Conservation (phyloP, 768 basidiomycete species). For the Obba rivulosa region DNA sequence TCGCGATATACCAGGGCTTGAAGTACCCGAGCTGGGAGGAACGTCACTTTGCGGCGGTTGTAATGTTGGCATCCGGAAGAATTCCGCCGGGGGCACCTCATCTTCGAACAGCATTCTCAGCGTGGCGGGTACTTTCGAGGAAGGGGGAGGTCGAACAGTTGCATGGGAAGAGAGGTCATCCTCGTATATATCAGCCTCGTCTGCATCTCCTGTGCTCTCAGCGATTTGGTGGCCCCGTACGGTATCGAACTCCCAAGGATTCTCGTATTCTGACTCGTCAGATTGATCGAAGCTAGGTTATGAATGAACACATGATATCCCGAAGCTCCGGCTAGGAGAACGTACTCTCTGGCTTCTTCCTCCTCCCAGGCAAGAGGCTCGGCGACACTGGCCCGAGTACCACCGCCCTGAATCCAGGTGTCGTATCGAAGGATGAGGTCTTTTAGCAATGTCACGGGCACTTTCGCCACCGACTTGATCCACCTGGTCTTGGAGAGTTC, state of each 20-base stretch:
- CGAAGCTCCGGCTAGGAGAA: background rate
- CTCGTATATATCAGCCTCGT: conserved; percentile 10
- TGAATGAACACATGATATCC: background rate
- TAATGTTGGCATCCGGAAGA: conserved; percentile 37
- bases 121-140: conserved; percentile 66
- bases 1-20: conserved; percentile 24
- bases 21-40: conserved; percentile 9
- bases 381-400: conserved; percentile 72
- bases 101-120: conserved; percentile 77
- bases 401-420: conserved; percentile 60
- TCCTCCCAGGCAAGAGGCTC: conserved; percentile 69
- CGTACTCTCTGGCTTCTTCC: conserved; percentile 43
- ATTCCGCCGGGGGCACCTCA: conserved; percentile 33
- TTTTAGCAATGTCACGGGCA: conserved; percentile 60
- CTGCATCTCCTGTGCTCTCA: conserved; percentile 1
- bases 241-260: conserved; percentile 76
- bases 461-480: conserved; percentile 75
- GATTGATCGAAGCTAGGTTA: conserved; percentile 1
- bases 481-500: conserved; percentile 85
- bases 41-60: conserved; percentile 10
- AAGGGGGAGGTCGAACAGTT: conserved; percentile 45
- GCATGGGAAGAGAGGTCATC: conserved; percentile 27
- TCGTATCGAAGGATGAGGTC: conserved; percentile 81
- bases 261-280: conserved; percentile 21
- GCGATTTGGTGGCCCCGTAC: conserved; percentile 39